Evolutionary conservation across 768 basidiomycete genomes (phyloP).

Genomic region (Clavulina sp.): DNA sequence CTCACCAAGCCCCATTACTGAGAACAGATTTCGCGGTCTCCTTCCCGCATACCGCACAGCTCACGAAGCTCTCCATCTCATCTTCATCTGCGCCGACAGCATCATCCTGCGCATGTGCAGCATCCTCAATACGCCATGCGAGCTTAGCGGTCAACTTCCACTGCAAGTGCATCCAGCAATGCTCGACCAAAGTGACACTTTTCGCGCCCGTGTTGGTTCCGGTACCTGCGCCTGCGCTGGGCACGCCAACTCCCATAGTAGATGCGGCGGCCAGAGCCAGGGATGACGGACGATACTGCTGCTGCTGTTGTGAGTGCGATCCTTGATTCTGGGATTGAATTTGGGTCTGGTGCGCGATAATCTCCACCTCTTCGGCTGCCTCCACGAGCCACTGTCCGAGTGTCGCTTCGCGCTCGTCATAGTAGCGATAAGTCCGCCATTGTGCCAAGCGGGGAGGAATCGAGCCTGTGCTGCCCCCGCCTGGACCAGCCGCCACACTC

Average conservation of each 20-base stretch:
- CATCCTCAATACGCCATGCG: neutral
- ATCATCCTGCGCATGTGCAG: neutral
- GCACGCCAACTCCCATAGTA: conserved; percentile 1
- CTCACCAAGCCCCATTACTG: conserved; percentile 37
- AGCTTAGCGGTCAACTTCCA: conserved; percentile 17
- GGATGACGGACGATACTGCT: no score
- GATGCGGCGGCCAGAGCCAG: no score
- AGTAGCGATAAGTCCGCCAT: conserved; percentile 37
- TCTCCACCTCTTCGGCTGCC: conserved; percentile 13
- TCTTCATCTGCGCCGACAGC: conserved; percentile 9
- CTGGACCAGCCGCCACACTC: conserved; percentile 9
- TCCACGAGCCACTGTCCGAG: conserved; percentile 9
- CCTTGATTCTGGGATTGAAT: no score
- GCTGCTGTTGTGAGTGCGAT: no score
- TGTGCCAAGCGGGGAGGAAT: conserved; percentile 28
- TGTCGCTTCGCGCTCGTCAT: conserved; percentile 19
- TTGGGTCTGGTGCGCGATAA: neutral
- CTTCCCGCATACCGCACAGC: conserved; percentile 31
- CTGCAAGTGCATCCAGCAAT: conserved; percentile 25
- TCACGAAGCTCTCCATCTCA: conserved; percentile 29
- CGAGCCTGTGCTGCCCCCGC: no score
- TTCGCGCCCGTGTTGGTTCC: conserved; percentile 13
- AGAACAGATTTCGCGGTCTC: conserved; percentile 22
- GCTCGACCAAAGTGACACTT: conserved; percentile 14
- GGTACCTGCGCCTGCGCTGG: neutral